Conservation (phyloP, 345 rosid species). For the Kandelia obovata region DNA sequence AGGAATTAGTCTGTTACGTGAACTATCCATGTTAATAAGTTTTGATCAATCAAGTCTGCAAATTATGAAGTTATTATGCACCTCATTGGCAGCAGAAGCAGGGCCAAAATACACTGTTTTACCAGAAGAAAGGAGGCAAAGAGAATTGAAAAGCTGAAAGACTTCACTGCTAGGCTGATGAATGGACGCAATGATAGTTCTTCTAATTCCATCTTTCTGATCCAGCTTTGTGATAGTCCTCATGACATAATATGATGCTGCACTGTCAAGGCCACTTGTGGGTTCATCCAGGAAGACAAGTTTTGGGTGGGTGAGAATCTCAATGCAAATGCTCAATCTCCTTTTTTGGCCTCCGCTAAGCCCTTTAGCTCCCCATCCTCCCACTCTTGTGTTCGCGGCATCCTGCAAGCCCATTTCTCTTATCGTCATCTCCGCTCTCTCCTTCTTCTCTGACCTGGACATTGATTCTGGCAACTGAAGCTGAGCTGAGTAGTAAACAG, state of each 20-base stretch:
- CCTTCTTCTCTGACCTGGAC: slow-evolving; percentile 19
- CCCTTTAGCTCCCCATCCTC: slow-evolving; percentile 25
- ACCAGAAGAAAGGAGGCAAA: slow-evolving; percentile 26
- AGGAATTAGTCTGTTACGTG: not conserved
- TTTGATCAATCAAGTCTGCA: not conserved
- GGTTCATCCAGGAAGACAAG: slow-evolving; percentile 28
- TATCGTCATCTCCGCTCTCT: slow-evolving; percentile 20
- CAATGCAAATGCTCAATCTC: slow-evolving; percentile 27
- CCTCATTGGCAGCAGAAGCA: slow-evolving; percentile 24
- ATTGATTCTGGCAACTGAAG: slow-evolving; percentile 23
- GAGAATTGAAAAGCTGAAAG: slow-evolving; percentile 19
- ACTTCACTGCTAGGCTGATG: slow-evolving; percentile 30
- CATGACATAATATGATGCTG: slow-evolving; percentile 27
- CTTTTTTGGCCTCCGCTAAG: slow-evolving; percentile 27
- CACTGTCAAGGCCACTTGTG: slow-evolving; percentile 29
- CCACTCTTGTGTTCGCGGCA: slow-evolving; percentile 20
- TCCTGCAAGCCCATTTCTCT: slow-evolving; percentile 26
- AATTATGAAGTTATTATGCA: not conserved
- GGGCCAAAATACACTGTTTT: slow-evolving; percentile 24
- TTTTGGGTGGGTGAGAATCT: slow-evolving; percentile 19
- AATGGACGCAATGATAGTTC: slow-evolving; percentile 24
- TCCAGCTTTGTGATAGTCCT: slow-evolving; percentile 4
- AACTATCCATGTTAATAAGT: not conserved
- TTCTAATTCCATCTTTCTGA: slow-evolving; percentile 13
- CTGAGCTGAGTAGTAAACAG: slow-evolving; percentile 22